Conservation (phyloP, 176 grass and related monocot genomes). For the Paspalum vaginatum region DNA sequence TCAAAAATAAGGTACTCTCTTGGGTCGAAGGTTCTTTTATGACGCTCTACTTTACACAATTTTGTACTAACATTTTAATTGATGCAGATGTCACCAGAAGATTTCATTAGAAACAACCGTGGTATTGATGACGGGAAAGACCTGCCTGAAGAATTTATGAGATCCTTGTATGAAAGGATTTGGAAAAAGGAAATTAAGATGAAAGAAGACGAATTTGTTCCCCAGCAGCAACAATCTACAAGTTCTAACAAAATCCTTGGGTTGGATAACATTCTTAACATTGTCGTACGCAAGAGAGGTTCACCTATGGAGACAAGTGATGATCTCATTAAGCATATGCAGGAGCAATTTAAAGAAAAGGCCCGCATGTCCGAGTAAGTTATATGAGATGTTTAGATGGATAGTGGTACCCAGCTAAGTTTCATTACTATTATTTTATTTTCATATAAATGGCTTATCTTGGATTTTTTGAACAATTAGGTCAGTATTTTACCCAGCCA, state of each 20-base stretch:
- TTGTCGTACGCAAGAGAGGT: constrained; percentile 88
- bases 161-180: constrained; percentile 95
- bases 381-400: constrained; percentile 11
- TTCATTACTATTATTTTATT: constrained; percentile 19
- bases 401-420: constrained; percentile 10
- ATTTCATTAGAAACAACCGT: constrained; percentile 98
- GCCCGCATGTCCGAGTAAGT: constrained; percentile 99
- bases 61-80: constrained; percentile 34
- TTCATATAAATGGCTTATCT: constrained; percentile 41
- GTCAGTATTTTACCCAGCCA: constrained; percentile 95
- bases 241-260: constrained; percentile 96
- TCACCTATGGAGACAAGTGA: constrained; percentile 85
- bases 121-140: constrained; percentile 98
- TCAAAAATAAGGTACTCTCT: constrained; percentile 87
- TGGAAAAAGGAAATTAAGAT: constrained; percentile 97
- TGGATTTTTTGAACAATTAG: constrained; percentile 53
- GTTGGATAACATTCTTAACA: constrained; percentile 97
- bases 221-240: constrained; percentile 79
- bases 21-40: constrained; percentile 39
- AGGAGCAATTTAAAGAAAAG: constrained; percentile 99
- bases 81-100: constrained; percentile 96
- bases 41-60: constrained; percentile 13
- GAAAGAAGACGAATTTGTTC: constrained; percentile 95
- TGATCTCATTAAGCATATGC: constrained; percentile 98
- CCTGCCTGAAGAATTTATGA: constrained; percentile 95